Conservation (phyloP, 306 rosid species). For the Canavalia gladiata region DNA sequence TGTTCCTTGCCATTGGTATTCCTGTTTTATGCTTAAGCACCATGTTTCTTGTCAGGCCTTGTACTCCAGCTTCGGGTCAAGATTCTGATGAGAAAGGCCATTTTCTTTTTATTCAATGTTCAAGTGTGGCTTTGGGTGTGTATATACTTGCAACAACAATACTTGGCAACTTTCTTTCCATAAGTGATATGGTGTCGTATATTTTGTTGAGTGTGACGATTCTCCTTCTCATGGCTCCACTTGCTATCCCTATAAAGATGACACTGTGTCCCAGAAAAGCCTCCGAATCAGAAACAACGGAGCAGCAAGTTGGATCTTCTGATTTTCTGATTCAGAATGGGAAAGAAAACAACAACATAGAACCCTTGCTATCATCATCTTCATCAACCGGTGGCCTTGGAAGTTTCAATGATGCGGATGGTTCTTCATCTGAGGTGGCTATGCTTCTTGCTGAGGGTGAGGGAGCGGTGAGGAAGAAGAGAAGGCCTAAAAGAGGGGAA, state of each 20-base stretch:
- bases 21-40: slow-evolving; percentile 67
- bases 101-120: slow-evolving; percentile 71
- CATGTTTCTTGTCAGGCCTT: slow-evolving; percentile 78
- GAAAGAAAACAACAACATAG: slow-evolving; percentile 48
- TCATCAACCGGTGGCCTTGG: slow-evolving; percentile 56
- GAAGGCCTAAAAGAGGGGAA: slow-evolving; percentile 88
- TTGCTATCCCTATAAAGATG: slow-evolving; percentile 83
- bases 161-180: slow-evolving; percentile 43
- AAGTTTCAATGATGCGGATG: slow-evolving; percentile 61
- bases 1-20: slow-evolving; percentile 73
- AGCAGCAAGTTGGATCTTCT: slow-evolving; percentile 51
- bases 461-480: slow-evolving; percentile 82
- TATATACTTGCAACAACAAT: slow-evolving; percentile 70
- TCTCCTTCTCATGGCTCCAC: slow-evolving; percentile 81
- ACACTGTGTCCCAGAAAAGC: slow-evolving; percentile 59
- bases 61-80: slow-evolving; percentile 75
- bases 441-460: slow-evolving; percentile 92
- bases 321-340: slow-evolving; percentile 40
- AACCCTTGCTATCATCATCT: slow-evolving; percentile 58
- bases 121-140: slow-evolving; percentile 71
- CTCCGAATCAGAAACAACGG: slow-evolving; percentile 36
- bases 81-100: slow-evolving; percentile 60
- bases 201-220: slow-evolving; percentile 61
- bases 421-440: slow-evolving; percentile 63
- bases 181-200: slow-evolving; percentile 48